Base-by-base conservation (phyloP, 1,284 basidiomycete species). In the Cryptococcus hybrid region DNA sequence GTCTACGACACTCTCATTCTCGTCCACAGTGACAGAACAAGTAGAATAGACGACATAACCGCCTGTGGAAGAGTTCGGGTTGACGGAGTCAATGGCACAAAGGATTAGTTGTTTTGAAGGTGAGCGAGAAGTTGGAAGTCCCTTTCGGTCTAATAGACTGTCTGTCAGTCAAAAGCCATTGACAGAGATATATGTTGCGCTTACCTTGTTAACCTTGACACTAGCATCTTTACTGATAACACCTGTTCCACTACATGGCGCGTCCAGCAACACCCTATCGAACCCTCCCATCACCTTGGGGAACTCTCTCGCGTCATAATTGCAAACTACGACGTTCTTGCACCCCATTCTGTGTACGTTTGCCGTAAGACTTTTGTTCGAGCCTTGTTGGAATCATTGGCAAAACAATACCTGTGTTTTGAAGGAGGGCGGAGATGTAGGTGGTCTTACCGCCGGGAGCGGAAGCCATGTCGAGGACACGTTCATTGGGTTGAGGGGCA, bases 271-370 rank as follows among this genome's bases (percentile, higher is more conserved):
- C 39, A 99, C 93, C 18, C 96, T 84, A 74, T 99, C 95, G 68
- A 99, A 99, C 1, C 96, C 96, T 24, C 95, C 96, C 80, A 99
- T 93, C 47, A 99, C 94, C 77, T 95, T 97, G n/a, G 96, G 96
- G 80, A 99, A 99, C 78, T 98, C 90, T 59, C 96, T 83, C 3
- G 94, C 96, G 71, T 99, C 96, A 72, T 99, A 95, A 57, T 92
- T 96, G 78, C 93, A 98, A 39, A 99, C 87, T 7, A 97, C 88
- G 50, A 99, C 94, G 75, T 99, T 99, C 79, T 93, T 96, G 82
- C 96, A 99, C 1, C 96, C 96, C 67, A 99, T 83, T 18, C 96
- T 87, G 74, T 98, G 94, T 3, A 99, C 86, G 70, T 99, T 99
- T 54, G 95, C 96, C 6, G 90, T 93, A 57, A 99, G 82, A 80